Evolutionary conservation across 1,139 yeast genomes (phyloP), one percentile per base, ranked within the genome.

Genomic region (Geotrichum cucujoidarum): DNA sequence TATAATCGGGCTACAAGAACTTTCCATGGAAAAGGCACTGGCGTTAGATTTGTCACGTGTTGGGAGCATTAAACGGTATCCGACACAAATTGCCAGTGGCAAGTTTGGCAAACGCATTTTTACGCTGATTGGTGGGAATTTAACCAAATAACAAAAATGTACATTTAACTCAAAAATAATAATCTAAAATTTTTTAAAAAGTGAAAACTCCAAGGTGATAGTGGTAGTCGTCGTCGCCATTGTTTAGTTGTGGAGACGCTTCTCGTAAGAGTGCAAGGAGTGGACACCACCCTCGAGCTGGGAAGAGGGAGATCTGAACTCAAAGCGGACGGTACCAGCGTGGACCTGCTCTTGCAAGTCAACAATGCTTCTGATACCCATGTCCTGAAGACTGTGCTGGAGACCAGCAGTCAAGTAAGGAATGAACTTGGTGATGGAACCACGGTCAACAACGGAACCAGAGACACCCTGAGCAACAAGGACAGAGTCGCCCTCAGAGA

Each of bases 401-500:
- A 92, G 78, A 70, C 98, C 99, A 60, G 86, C 83, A 79, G 75
- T 83, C 70, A 92, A 76, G 76, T 92, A 92, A 57, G 98, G 98
- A 58, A 92, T 75, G 67, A 89, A 92, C 75, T 92, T 92, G 68
- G 81, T 80, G 66, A 92, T 77, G 37, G 97, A 89, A 62, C 98
- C 99, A 71, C 90, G 88, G 75, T 92, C 99, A 60, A 89, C 83
- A 61, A 92, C 99, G 47, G 95, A 77, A 62, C 99, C 99, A 57
- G 95, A 78, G 59, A 92, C 99, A 78, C 99, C 99, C 76, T 92
- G 99, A 49, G 99, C 99, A 60, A 92, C 98, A 59, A 92, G 78
- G 57, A 92, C 97, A 65, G 85, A 77, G 71, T 92, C 99, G 57
- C 88, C 73, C 75, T 92, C 98, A 52, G 97, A 88, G 72, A 92